These are phyloP conservation scores for Lachancea dasiensis DNA, from an alignment of 805 yeast genomes.

Conservation along the genomic window DNA sequence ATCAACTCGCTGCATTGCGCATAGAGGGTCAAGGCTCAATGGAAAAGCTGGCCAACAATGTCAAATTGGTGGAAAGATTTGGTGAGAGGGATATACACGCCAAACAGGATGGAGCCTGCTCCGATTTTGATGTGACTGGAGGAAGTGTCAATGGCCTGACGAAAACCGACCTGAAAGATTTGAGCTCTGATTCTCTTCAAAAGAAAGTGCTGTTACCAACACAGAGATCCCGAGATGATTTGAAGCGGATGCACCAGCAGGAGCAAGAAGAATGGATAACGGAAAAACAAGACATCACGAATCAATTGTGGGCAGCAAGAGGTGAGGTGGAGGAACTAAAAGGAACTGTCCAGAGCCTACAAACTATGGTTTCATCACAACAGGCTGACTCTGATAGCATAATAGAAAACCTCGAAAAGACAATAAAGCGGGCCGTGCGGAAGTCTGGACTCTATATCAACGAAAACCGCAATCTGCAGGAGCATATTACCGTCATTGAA, in stretches of 20 bases:
- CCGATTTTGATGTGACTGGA: no score
- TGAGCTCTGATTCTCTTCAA: no score
- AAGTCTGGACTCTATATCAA: conserved; percentile 13
- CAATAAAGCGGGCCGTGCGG: conserved; percentile 12
- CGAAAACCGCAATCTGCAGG: conserved; percentile 13
- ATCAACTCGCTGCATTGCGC: no score
- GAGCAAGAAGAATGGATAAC: conserved; percentile 2
- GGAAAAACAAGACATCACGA: background rate
- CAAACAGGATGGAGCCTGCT: no score
- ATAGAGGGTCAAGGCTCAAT: no score
- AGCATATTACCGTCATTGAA: conserved; percentile 11
- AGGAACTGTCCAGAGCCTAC: conserved; percentile 15
- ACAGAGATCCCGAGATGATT: background rate
- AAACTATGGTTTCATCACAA: conserved; percentile 19
- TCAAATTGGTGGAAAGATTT: no score
- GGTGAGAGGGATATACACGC: no score
- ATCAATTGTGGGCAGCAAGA: conserved; percentile 1
- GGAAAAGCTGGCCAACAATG: no score
- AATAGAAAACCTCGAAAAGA: conserved; percentile 21
- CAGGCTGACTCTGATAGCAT: conserved; percentile 25
- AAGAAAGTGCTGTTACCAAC: background rate
- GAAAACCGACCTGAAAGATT: no score
- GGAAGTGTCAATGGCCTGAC: no score
- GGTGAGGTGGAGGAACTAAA: conserved; percentile 6
- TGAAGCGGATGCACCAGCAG: background rate